Conservation (phyloP, 2,329 filamentous ascomycete species). For the Diaporthe eres region DNA sequence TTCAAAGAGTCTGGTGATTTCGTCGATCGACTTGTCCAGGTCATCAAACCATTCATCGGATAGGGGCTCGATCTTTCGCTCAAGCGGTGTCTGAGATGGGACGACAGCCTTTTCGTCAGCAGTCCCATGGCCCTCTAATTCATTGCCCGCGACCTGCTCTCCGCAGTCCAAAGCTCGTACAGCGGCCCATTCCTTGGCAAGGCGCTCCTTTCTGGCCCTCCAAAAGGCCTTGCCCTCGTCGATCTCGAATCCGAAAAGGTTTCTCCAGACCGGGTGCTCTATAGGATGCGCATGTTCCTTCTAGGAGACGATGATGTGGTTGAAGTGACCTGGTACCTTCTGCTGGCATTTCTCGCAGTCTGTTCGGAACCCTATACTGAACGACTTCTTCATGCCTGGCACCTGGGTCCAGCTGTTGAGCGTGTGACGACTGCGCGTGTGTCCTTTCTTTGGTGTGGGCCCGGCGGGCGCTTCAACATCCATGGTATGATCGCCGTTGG, state of each 20-base stretch:
- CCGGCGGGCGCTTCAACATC: constrained; percentile 59
- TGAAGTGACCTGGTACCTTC: constrained; percentile 84
- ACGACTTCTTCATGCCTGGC: constrained; percentile 76
- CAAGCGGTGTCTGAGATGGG: neutral
- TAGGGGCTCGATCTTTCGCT: constrained; percentile 10
- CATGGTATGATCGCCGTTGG: constrained; percentile 47
- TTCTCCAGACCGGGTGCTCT: constrained; percentile 36
- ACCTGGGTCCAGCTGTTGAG: constrained; percentile 70
- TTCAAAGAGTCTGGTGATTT: constrained; percentile 35
- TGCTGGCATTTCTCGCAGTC: constrained; percentile 84
- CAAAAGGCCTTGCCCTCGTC: constrained; percentile 37
- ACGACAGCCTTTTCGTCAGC: neutral
- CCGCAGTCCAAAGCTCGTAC: neutral
- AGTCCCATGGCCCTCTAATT: neutral
- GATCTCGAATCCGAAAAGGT: constrained; percentile 31
- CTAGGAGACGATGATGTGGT: constrained; percentile 81
- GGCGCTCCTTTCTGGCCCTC: constrained; percentile 33
- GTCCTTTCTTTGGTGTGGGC: constrained; percentile 66
- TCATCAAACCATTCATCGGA: constrained; percentile 39
- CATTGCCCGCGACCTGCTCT: neutral
- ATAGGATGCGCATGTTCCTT: constrained; percentile 34
- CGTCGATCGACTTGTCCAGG: constrained; percentile 36
- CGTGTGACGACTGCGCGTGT: constrained; percentile 71
- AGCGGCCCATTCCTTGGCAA: constrained; percentile 18
- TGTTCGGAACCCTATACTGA: constrained; percentile 83